Percentiles rank a stretch among this genome's conserved stretches.
Evolutionary conservation across 2,329 filamentous ascomycete genomes (phyloP).

Genomic region (Exophiala oligosperma): DNA sequence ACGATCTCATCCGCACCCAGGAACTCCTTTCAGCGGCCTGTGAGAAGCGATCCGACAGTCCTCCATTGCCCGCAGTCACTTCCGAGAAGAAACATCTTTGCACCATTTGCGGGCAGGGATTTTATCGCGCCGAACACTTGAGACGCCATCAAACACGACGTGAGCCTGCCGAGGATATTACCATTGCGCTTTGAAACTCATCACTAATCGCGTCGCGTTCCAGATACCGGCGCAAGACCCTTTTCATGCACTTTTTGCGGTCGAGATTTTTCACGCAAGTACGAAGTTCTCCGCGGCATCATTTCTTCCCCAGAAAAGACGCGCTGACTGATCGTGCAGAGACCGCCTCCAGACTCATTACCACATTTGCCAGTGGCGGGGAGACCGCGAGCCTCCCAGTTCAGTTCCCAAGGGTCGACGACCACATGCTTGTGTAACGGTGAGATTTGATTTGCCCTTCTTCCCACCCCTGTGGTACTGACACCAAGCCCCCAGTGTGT

Average conservation of each 20-base stretch:
- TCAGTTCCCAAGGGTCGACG: slow-evolving; percentile 47
- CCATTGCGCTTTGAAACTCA: background rate
- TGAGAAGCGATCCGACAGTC: slow-evolving; percentile 3
- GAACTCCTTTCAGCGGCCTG: slow-evolving; percentile 23
- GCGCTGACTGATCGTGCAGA: slow-evolving; percentile 30
- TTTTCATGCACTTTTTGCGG: slow-evolving; percentile 49
- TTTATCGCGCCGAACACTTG: slow-evolving; percentile 50
- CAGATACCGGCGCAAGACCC: slow-evolving; percentile 50
- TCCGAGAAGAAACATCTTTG: slow-evolving; percentile 45
- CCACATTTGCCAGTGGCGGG: slow-evolving; percentile 42
- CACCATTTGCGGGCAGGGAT: slow-evolving; percentile 43
- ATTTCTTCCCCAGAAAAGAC: background rate
- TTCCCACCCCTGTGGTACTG: background rate
- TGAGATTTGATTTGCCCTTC: slow-evolving; percentile 25
- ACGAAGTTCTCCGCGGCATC: background rate
- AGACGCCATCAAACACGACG: slow-evolving; percentile 49
- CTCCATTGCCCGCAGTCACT: slow-evolving; percentile 15
- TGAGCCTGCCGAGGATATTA: slow-evolving; percentile 32
- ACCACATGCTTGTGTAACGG: slow-evolving; percentile 50
- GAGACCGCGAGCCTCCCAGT: slow-evolving; percentile 45
- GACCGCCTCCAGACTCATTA: slow-evolving; percentile 51
- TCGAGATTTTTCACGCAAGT: slow-evolving; percentile 46
- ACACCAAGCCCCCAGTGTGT: slow-evolving; percentile 40
- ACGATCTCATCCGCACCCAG: slow-evolving; percentile 22
- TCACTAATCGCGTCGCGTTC: background rate